Evolutionary conservation across 2,329 filamentous ascomycete species (phyloP).

Genomic region (Pestalotiopsis sp.): DNA sequence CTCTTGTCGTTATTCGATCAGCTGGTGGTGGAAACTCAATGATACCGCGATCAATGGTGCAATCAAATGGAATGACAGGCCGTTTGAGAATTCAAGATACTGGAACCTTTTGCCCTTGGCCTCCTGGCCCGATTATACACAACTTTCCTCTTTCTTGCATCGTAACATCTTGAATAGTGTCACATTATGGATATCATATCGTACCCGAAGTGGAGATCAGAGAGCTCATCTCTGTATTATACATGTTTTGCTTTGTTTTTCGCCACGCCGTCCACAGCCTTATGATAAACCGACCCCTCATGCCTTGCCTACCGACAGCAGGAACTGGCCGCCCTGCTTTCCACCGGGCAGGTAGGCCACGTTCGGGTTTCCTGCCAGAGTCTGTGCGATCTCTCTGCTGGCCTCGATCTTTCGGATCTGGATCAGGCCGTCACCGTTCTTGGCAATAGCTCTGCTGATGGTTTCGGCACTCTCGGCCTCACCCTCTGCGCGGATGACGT

Average conservation of each 20-base stretch:
- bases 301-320: slow-evolving; percentile 52
- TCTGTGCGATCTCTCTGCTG: slow-evolving; percentile 90
- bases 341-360: slow-evolving; percentile 85
- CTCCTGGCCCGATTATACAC: neutral
- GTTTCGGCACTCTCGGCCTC: slow-evolving; percentile 96
- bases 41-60: no score
- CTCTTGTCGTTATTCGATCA: no score
- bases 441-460: slow-evolving; percentile 90
- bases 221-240: slow-evolving; percentile 26
- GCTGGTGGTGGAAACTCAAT: no score
- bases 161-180: slow-evolving; percentile 18
- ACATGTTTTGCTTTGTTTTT: slow-evolving; percentile 19
- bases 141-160: neutral
- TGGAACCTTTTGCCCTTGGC: neutral
- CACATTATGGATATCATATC: slow-evolving; percentile 28
- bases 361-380: slow-evolving; percentile 86
- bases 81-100: neutral
- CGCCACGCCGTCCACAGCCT: neutral
- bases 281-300: slow-evolving; percentile 22
- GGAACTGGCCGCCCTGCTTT: slow-evolving; percentile 56
- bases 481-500: slow-evolving; percentile 96
- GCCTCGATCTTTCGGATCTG: slow-evolving; percentile 98
- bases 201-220: slow-evolving; percentile 33
- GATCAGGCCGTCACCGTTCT: slow-evolving; percentile 89
- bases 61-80: no score